Evolutionary conservation across 176 grass and related monocot genomes (phyloP), one percentile per base, ranked within the genome.

Genomic region (Musa itinerans): DNA sequence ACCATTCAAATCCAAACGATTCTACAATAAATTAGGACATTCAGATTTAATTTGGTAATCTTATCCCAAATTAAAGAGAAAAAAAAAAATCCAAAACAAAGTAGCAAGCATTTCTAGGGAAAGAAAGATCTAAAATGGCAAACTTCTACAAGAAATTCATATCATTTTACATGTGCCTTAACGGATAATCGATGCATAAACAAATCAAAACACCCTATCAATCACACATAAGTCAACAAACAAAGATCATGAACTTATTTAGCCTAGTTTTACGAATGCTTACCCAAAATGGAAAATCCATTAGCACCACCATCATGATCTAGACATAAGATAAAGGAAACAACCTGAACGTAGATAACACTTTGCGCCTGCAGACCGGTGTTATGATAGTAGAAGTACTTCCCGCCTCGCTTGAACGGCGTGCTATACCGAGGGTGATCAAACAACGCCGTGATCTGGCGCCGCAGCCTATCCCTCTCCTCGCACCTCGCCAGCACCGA

Each of bases 341-440:
- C 11, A 81, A 96, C 93, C 82, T 89, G 93, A 64, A 92, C 84
- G 65, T 96, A 96, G 78, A 96, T 85, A 7, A 96, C 93, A 66
- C 89, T 96, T 79, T 96, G 93, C 14, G 87, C 85, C 78, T 96
- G 93, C n/a, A 93, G 93, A 15, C 93, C 93, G 19, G 94, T 81
- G 81, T 96, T 96, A 78, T 90, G 89, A 77, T 85, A 86, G 79
- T 92, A 81, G 85, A 96, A 96, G 77, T 92, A 92, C 71, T 96
- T 96, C 63, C 65, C 51, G 54, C 93, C 89, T 9, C 89, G 87
- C 62, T 88, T 87, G 87, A 88, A 96, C 2, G 93, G 93, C 10
- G 87, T 89, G 29, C 49, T 79, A 19, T 96, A 81, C 27, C 93
- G 93, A 5, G 89, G 93, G 66, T 96, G 85, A 69, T 96, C 93